Conservation (phyloP, 768 basidiomycete genomes). For the Mrakia blollopis region DNA sequence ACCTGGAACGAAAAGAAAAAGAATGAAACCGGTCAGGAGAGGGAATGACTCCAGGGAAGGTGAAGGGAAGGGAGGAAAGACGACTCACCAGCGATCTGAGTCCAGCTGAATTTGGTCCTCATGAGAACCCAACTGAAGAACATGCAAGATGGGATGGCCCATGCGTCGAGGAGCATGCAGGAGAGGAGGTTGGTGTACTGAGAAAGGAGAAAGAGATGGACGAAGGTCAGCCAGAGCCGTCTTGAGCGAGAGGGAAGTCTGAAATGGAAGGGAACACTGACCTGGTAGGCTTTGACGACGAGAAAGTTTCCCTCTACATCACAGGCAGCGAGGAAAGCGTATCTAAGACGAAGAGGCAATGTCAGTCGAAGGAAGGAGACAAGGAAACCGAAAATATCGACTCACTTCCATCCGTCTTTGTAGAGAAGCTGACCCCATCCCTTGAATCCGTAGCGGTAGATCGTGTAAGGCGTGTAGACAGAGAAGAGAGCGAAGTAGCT, state of each 20-base stretch:
- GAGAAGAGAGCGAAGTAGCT: slow-evolving; percentile 74
- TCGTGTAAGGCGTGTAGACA: slow-evolving; percentile 81
- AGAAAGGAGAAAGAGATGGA: slow-evolving; percentile 54
- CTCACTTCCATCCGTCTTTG: slow-evolving; percentile 76
- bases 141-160: slow-evolving; percentile 77
- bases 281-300: slow-evolving; percentile 56
- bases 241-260: background rate
- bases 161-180: slow-evolving; percentile 89
- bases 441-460: slow-evolving; percentile 77
- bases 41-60: background rate
- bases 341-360: slow-evolving; percentile 44
- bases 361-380: background rate
- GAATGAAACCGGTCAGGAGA: slow-evolving; percentile 43
- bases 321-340: slow-evolving; percentile 68
- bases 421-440: slow-evolving; percentile 73
- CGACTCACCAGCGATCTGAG: slow-evolving; percentile 61
- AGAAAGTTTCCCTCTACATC: slow-evolving; percentile 66
- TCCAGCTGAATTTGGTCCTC: slow-evolving; percentile 74
- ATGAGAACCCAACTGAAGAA: slow-evolving; percentile 79
- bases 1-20: slow-evolving; percentile 48
- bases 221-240: background rate
- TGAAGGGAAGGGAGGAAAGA: slow-evolving; percentile 1
- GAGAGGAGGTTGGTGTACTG: slow-evolving; percentile 81
- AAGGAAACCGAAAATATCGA: background rate
- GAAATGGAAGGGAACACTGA: background rate